Evolutionary conservation across 1,284 basidiomycete species (phyloP), one percentile per base, ranked within the genome.

Genomic region (Heterobasidion irregulare): DNA sequence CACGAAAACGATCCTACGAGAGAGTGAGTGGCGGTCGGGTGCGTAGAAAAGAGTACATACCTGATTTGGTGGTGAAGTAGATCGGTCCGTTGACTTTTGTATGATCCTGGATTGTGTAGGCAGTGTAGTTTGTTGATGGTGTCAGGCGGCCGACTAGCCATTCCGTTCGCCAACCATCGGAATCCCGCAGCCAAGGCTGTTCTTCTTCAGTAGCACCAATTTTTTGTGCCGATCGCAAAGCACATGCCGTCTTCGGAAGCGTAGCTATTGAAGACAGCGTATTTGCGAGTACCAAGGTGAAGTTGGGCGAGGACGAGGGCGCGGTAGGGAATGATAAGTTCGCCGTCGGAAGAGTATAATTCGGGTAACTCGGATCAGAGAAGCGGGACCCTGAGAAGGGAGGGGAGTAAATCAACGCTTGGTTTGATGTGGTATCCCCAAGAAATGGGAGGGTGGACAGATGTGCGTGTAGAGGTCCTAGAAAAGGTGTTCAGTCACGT

Each of bases 391-490:
- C 62, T 16, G 72, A 68, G 52, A 86, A 81, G 0, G 82, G 68
- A 0, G 83, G 80, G 0, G 91, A 93, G 67, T 90, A 91, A 12
- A 94, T 64, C n/a, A 94, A 70, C 0, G 81, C 86, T 63, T 86
- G 80, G 54, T 83, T 85, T 1, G 82, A 73, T 0, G 89, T 91
- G 1, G 89, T 85, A 64, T 94, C 92, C 5, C 87, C 89, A 0
- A 93, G 71, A 1, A 86, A 67, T 0, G 87, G 88, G 1, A 76
- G 64, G 4, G 66, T 62, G 4, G 69, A 58, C 5, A 80, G 66
- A 2, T 74, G 53, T 53, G 74, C 59, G 59, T 84, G 81, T 32
- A 85, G 63, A 8, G 80, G 76, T 8, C 61, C 71, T 77, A 59
- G 13, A 38, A 58, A 41, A 26, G 6, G 26, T 26, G 26, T 5